Base-by-base conservation (phyloP, 148 eudicot genomes). In the Beta vulgaris region DNA sequence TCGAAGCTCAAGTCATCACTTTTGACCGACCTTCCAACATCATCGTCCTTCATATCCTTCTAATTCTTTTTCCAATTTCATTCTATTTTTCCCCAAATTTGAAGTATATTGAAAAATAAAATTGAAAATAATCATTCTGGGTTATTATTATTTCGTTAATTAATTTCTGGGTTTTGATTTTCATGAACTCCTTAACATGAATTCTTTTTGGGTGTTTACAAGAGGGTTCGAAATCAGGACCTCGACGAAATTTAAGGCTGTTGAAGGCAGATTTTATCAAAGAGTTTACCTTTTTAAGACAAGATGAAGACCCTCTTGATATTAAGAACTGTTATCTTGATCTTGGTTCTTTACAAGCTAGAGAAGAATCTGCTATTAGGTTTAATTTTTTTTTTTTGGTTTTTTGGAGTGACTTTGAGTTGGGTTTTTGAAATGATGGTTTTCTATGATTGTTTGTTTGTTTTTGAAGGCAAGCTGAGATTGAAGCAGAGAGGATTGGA, bases 11-110 rank as follows among this genome's bases (percentile, higher is more conserved):
- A 86, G 87, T 95, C 63, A 85, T 95, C 82, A 79, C 97, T 60
- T 95, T 84, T 65, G 97, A 92, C 69, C 87, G 77, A 14, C 86
- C 80, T 34, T 92, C 91, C 82, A 92, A 90, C 84, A 84, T 95
- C 73, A 92, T 92, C 73, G 87, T 90, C 16, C 92, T 95, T 87
- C 97, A 95, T 92, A 92, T 92, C 96, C 95, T 92, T 88, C 12
- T 37, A 5, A 9, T 0, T 4, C 28, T 31, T 15, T 49, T 23
- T 7, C 18, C 10, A 61, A 61, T 25, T 35, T 8, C 23, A 1
- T 26, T 28, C 59, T 7, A 75, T 42, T 23, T 36, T 39, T 8
- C 2, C 19, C n/a, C n/a, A n/a, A 51, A 43, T 32, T 61, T 77
- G 18, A 44, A 44, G 53, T 78, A 72, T 28, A 34, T 46, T 29